Evolutionary conservation across 2,329 filamentous ascomycete genomes (phyloP), one percentile per base, ranked within the genome.

Genomic region (Ophiocordyceps camponoti-rufipedis): DNA sequence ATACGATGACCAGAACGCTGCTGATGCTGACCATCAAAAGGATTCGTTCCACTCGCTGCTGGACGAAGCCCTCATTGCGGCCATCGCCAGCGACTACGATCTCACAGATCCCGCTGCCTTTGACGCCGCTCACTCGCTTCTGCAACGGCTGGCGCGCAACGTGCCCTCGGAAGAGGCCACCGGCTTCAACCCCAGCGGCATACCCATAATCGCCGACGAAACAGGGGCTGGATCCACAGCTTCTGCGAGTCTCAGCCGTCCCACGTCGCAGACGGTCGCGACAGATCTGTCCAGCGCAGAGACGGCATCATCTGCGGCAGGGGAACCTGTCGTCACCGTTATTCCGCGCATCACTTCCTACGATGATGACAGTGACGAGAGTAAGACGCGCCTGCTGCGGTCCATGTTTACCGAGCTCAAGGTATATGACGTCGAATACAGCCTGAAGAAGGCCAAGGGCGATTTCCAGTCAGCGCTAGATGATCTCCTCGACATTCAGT

Each of bases 131-230:
- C 71, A 72, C 29, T 57, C 64, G n/a, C 69, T 72, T 0, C 68
- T 95, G 1, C 69, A 82, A n/a, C 60, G 63, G 1, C 63, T 95
- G 13, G 82, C 81, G 44, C 65, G 74, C 29, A 66, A 72, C 47
- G 85, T 82, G 1, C 58, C 66, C 0, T 62, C 65, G 1, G 82
- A 91, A 57, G 84, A 91, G 55, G 73, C 78, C 14, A 78, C 75
- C 10, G 79, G 78, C 0, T 94, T 94, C 56, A 85, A 91, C 52
- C 75, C 84, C 0, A 85, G 82, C 31, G 85, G 82, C 3, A 75
- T 80, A 28, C 74, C 78, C 28, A 72, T 70, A 12, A 53, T 40
- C 11, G 44, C 41, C 11, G 52, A 52, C n/a, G 52, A 53, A 3
- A 50, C 47, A n/a, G 52, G 54, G 23, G 53, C 50, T 16, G 48